Evolutionary conservation across 129 eudicot species (phyloP), one percentile per base, ranked within the genome.

Genomic region (Calendula officinalis): DNA sequence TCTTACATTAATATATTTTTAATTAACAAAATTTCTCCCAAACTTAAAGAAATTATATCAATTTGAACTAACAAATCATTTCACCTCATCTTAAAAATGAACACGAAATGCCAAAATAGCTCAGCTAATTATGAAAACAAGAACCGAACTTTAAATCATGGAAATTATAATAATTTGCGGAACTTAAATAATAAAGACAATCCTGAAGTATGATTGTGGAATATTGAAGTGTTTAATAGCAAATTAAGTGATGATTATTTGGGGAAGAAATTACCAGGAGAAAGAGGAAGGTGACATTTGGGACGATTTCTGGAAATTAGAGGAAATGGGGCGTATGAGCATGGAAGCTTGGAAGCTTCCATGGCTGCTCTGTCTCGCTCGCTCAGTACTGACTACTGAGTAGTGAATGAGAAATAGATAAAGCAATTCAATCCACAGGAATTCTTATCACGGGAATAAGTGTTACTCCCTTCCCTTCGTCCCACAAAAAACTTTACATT

Each of bases 341-440:
- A 78, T 66, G 77, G 84, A 60, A 75, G 80, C 77, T 71, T 81
- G 45, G 76, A 60, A 52, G 82, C 82, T 30, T 75, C 91, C 91
- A 77, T 86, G 47, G 70, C 63, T 38, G 11, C 74, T 50, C 39
- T 12, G 11, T 53, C 37, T 63, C 35, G 8, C 9, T 41, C 27
- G 32, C 37, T 58, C 37, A 2, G 30, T 39, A 7, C 16, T 12
- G n/a, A 7, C 4, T 6, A 7, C n/a, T 5, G 34, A 17, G 47
- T 3, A 60, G 3, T 33, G 12, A 16, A 38, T 3, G 61, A 53
- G 30, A 56, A 67, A 40, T 8, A 67, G 72, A 67, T 67, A 54
- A 67, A 53, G 43, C 34, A 67, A 67, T 43, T 42, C 53, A 67
- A 67, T 67, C 71, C 71, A 67, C 71, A 67, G 50, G 57, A 64